These are phyloP conservation scores for Ophiocordyceps camponoti-rufipedis DNA, from an alignment of 2,329 filamentous ascomycete species.

Conservation along the genomic window DNA sequence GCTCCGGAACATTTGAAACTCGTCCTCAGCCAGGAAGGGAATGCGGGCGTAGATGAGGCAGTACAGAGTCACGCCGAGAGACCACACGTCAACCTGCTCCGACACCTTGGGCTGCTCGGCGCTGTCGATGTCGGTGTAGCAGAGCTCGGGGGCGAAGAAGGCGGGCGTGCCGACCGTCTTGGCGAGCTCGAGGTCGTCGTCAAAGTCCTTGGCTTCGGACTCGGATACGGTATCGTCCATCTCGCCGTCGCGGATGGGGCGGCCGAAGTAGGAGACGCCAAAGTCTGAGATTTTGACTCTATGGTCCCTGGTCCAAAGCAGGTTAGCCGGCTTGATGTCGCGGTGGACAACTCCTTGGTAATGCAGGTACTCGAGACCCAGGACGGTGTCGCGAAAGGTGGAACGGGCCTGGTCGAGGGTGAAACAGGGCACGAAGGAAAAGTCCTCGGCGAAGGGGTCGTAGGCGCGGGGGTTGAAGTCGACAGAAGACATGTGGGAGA, in stretches of 20 bases:
- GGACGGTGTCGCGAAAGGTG: constrained; percentile 79
- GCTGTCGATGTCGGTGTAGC: constrained; percentile 61
- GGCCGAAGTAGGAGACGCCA: constrained; percentile 91
- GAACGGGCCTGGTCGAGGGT: constrained; percentile 67
- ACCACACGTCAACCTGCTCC: constrained; percentile 94
- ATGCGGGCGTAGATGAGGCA: constrained; percentile 88
- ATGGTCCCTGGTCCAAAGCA: constrained; percentile 70
- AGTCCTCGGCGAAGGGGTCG: constrained; percentile 64
- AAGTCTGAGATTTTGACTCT: constrained; percentile 97
- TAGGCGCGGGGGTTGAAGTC: constrained; percentile 39
- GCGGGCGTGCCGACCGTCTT: constrained; percentile 96
- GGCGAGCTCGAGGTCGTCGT: constrained; percentile 88
- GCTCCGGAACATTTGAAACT: constrained; percentile 77
- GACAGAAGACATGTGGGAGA: constrained; percentile 49
- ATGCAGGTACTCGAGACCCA: constrained; percentile 85
- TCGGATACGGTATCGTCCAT: constrained; percentile 57
- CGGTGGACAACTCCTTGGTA: constrained; percentile 73
- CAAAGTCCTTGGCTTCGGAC: constrained; percentile 69
- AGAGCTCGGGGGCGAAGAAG: constrained; percentile 93
- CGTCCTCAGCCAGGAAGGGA: constrained; percentile 80
- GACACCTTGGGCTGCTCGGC: constrained; percentile 64
- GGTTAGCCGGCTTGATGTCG: constrained; percentile 78
- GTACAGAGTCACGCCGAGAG: constrained; percentile 86
- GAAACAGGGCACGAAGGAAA: constrained; percentile 84
- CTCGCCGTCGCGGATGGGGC: constrained; percentile 69